Percentiles rank a stretch among this genome's conserved stretches.
These are phyloP conservation scores for Candida maltosa DNA, from an alignment of 805 yeast genomes.

Conservation along the genomic window DNA sequence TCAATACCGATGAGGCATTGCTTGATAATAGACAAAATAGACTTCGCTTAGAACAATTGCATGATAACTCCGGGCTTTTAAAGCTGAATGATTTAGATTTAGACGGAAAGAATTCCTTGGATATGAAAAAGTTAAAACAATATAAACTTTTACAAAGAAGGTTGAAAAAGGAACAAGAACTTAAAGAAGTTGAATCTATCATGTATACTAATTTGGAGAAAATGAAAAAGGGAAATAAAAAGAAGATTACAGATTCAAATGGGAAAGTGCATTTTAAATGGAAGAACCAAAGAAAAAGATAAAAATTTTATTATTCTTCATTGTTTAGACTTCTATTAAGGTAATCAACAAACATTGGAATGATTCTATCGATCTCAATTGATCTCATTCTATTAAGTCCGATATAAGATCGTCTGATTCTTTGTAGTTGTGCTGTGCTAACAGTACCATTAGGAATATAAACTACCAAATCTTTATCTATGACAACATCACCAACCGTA, in stretches of 20 bases:
- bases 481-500: slow-evolving; percentile 48
- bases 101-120: slow-evolving; percentile 29
- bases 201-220: slow-evolving; percentile 78
- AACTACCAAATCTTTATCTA: slow-evolving; percentile 43
- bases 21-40: slow-evolving; percentile 69
- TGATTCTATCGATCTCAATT: slow-evolving; percentile 66
- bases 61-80: slow-evolving; percentile 32
- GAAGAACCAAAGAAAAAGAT: slow-evolving; percentile 72
- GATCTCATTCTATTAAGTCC: slow-evolving; percentile 75
- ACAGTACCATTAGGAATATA: slow-evolving; percentile 62
- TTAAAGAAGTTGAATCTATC: slow-evolving; percentile 63
- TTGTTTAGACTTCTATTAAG: slow-evolving; percentile 56
- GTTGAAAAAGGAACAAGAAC: slow-evolving; percentile 65
- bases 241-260: slow-evolving; percentile 61
- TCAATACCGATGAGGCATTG: slow-evolving; percentile 67
- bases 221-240: slow-evolving; percentile 87
- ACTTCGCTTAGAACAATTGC: slow-evolving; percentile 58
- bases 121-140: slow-evolving; percentile 58
- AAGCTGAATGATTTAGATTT: slow-evolving; percentile 29
- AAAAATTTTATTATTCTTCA: slow-evolving; percentile 18
- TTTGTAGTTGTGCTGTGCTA: slow-evolving; percentile 73
- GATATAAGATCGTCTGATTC: slow-evolving; percentile 82
- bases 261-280: slow-evolving; percentile 80
- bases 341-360: slow-evolving; percentile 74
- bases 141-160: slow-evolving; percentile 59